phyloP scores from a whole-genome alignment of 805 yeast genomes.

The Candida hispaniensis region DNA sequence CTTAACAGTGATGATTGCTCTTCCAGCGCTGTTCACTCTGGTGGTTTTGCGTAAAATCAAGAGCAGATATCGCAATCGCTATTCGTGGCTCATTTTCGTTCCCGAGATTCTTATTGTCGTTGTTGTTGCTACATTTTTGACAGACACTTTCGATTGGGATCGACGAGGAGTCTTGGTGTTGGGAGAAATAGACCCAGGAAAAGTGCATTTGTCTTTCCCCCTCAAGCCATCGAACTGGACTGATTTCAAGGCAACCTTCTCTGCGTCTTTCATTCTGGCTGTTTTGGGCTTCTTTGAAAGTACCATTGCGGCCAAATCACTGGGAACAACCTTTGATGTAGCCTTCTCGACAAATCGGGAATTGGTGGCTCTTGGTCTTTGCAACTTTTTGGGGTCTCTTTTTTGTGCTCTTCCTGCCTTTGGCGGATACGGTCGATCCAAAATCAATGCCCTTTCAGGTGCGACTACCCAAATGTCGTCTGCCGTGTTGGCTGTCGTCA shows the following conservation, averaged over 20 bases:
- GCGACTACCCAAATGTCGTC: slow-evolving; percentile 83
- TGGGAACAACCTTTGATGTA: slow-evolving; percentile 58
- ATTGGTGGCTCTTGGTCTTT: slow-evolving; percentile 74
- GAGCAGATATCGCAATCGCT: slow-evolving; percentile 28
- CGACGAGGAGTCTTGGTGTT: slow-evolving; percentile 49
- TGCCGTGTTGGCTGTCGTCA: slow-evolving; percentile 63
- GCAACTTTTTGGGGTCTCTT: slow-evolving; percentile 51
- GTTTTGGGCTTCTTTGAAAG: slow-evolving; percentile 87
- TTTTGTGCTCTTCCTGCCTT: slow-evolving; percentile 70
- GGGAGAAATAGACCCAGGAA: slow-evolving; percentile 51
- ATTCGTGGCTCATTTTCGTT: slow-evolving; percentile 45
- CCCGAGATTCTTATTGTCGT: slow-evolving; percentile 86
- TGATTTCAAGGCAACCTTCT: slow-evolving; percentile 44
- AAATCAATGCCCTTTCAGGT: slow-evolving; percentile 77
- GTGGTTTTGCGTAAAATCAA: slow-evolving; percentile 35
- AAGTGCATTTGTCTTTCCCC: slow-evolving; percentile 48
- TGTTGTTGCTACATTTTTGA: slow-evolving; percentile 44
- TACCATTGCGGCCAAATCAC: slow-evolving; percentile 81
- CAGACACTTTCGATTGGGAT: slow-evolving; percentile 32
- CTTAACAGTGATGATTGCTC: slow-evolving; percentile 54
- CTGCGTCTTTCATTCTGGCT: slow-evolving; percentile 69
- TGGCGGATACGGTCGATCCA: slow-evolving; percentile 94
- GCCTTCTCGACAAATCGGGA: slow-evolving; percentile 77
- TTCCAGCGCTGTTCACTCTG: slow-evolving; percentile 39
- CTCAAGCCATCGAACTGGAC: slow-evolving; percentile 37